Evolutionary conservation across 2,329 filamentous ascomycete species (phyloP), one percentile per base, ranked within the genome.

Genomic region (Exserohilum rostratum): DNA sequence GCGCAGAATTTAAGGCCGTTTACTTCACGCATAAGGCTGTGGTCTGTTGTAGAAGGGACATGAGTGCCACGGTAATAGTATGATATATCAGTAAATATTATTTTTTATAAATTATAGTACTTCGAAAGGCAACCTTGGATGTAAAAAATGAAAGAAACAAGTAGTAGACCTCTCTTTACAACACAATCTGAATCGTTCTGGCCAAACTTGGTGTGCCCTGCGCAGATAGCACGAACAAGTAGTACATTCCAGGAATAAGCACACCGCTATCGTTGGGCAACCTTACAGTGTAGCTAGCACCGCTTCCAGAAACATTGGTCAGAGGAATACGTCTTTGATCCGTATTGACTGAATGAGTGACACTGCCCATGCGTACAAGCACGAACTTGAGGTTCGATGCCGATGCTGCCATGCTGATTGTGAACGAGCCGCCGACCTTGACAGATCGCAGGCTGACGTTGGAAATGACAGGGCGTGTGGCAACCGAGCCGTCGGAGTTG

Each of bases 131-230:
- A n/a, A n/a, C n/a, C n/a, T n/a, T n/a, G n/a, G n/a, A n/a, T n/a
- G n/a, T n/a, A n/a, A n/a, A n/a, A n/a, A n/a, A n/a, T n/a, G n/a
- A n/a, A n/a, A n/a, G n/a, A n/a, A n/a, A n/a, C n/a, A n/a, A n/a
- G n/a, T n/a, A n/a, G n/a, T n/a, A n/a, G n/a, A n/a, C n/a, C n/a
- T n/a, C n/a, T 13, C 13, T 29, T 17, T 50, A 50, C 11, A 45
- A 1, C 2, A 22, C 15, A 15, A 50, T 12, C 64, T 73, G 72
- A 12, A 82, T 64, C 1, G 74, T 79, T 65, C 76, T 77, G 0
- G 76, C 79, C 3, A 80, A 56, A 57, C 79, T 82, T 0, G 81
- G 82, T 1, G 78, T 77, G 0, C 82, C 81, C 3, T 62, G 62
- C 3, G 68, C 57, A 50, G 80, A 69, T n/a, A 82, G 70, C 0